Base-by-base conservation (phyloP, 2,329 filamentous ascomycete species). In the Sclerotinia minor region DNA sequence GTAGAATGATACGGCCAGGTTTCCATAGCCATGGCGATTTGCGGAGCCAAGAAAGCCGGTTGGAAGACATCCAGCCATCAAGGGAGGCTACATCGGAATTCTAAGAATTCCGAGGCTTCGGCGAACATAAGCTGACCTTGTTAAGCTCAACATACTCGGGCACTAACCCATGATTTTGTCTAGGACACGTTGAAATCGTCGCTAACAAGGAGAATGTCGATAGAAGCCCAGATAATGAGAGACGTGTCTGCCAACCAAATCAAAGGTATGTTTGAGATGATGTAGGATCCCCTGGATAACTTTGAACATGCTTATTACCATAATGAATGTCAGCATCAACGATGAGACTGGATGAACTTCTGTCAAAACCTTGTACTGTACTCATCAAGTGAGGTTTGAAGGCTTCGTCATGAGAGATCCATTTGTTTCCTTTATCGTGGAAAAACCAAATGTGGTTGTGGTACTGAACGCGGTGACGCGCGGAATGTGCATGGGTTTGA, bases 231-330 rank as follows among this genome's bases (percentile, higher is more conserved):
- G 7, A 61, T 49, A 24, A 26, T 13, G 29, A 38, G 21, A 50
- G 17, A 49, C 45, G 38, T 49, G 15, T 35, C 45, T 61, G 21
- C 45, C 19, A 15, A 24, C 6, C 15, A 11, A 9, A 35, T 7
- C 58, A 61, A 17, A 60, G 58, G 58, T 44, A 60, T 19, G 21
- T 35, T 60, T 13, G 58, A 35, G 21, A 49, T 61, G 32, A 21
- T 17, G 44, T 45, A 49, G 44, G 29, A 35, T 24, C 58, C 58
- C 58, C 21, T 61, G 44, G 24, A 58, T 26, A 26, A 58, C 35
- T 11, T 19, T 41, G 21, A 44, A 38, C n/a, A 58, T 24, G n/a
- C 21, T 13, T 21, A 58, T 58, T 58, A 8, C 35, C 44, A 21
- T 35, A 60, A 60, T 35, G 21, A 29, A 49, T 49, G 26, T 24